Evolutionary conservation across 2,329 filamentous ascomycete species (phyloP), one percentile per base, ranked within the genome.

Genomic region (Colletotrichum spinosum): DNA sequence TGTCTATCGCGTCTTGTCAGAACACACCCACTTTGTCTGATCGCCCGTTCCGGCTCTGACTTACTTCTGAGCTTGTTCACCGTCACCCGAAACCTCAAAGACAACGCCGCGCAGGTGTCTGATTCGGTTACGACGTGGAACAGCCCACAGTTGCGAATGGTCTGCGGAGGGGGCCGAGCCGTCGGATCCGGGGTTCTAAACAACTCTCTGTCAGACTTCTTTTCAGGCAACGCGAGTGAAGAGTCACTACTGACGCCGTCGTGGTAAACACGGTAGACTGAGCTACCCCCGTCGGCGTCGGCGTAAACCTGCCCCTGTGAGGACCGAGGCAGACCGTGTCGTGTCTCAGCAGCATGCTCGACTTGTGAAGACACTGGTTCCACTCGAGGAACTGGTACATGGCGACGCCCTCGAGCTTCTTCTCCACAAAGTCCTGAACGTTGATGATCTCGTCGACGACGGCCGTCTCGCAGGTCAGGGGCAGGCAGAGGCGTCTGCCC

Each of bases 321-420:
- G 54, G 54, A 35, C 54, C 44, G 41, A 45, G 33, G 11, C 54
- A 56, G 33, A 56, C 54, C 5, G 54, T 56, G 34, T 56, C 54
- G 54, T 48, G 35, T n/a, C 8, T 48, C 54, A 56, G 34, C 41
- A 56, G 44, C 44, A 48, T 46, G 54, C 44, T 56, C 25, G 54
- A 56, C 54, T 42, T 33, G 44, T 56, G 51, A 34, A 54, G 35
- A 46, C 44, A 48, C 41, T 46, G 25, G 37, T 56, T 56, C 54
- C 54, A 56, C 41, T 45, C 44, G 12, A 56, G 54, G 15, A 56
- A 56, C 54, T 56, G 39, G 9, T 25, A 56, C 25, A 56, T 45
- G 33, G 54, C 25, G 44, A 56, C 54, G 9, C 42, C 42, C 15
- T 45, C 41, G n/a, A 56, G 44, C 41, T 37, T 48, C 33, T 15